Evolutionary conservation across 2,329 filamentous ascomycete genomes (phyloP), one percentile per base, ranked within the genome.

Genomic region (Paecilomyces fulvus): DNA sequence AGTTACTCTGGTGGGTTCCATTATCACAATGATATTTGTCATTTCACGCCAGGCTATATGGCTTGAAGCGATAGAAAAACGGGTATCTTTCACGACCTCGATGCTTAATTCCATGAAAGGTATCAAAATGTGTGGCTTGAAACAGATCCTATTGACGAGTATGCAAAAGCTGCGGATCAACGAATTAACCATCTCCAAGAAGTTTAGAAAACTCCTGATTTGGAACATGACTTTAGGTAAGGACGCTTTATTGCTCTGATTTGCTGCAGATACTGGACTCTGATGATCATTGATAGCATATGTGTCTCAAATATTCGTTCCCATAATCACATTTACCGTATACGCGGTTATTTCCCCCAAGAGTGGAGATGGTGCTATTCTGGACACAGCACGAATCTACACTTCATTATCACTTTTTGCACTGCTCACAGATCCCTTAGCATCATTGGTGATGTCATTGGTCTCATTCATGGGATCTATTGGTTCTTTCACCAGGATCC

Each of bases 91-190:
- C 14, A 82, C 79, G 0, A 70, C 76, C 5, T 72, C 73, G 3
- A 76, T 79, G 60, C 67, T 82, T 0, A 73, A 72, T 3, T 76
- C 74, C 17, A 80, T 82, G 68, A 81, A 80, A 60, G 75, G 74
- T 17, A 71, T 81, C 55, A 82, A 80, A 59, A 74, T 81, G 55
- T 70, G 76, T 0, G 80, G 79, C 0, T 62, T 82, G 8, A 75
- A 72, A 31, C 65, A 74, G 11, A 71, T 71, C 3, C 59, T 79
- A 10, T 68, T 71, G 56, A 67, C 64, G 7, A 68, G 66, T 10
- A 65, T 78, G 2, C 72, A 77, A 52, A 65, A 63, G 3, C 60
- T 78, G 10, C 70, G 76, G 6, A 58, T 71, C 12, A 65, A 70
- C 17, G 77, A 79, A 55, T 53, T 79, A 28, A 63, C 67, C 2